These are phyloP conservation scores for Orbilia quercus DNA, from an alignment of 2,329 filamentous ascomycete genomes.

Conservation along the genomic window DNA sequence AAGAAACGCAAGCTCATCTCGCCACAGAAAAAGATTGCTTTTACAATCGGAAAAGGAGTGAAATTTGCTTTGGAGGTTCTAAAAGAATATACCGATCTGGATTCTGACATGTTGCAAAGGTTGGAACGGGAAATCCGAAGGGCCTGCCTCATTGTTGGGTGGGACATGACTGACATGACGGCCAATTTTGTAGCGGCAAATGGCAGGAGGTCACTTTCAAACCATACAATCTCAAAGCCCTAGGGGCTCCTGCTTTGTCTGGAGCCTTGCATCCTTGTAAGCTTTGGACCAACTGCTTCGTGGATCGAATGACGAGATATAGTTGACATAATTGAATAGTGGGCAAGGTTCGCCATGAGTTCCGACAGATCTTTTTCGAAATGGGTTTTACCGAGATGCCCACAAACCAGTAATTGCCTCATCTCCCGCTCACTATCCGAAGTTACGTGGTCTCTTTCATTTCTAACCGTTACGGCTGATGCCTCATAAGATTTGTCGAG, in stretches of 20 bases:
- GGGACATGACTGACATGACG: slow-evolving; percentile 15
- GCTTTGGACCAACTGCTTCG: slow-evolving; percentile 8
- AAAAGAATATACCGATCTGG: slow-evolving; percentile 95
- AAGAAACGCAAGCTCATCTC: slow-evolving; percentile 92
- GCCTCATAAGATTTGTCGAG: slow-evolving; percentile 76
- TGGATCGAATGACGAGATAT: neutral
- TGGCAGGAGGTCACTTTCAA: slow-evolving; percentile 96
- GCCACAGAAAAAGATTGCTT: slow-evolving; percentile 84
- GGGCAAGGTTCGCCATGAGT: slow-evolving; percentile 95
- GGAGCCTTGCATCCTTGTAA: slow-evolving; percentile 67
- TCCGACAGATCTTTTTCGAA: slow-evolving; percentile 98
- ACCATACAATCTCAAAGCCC: slow-evolving; percentile 80
- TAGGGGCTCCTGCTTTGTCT: slow-evolving; percentile 67
- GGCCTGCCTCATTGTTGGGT: slow-evolving; percentile 21
- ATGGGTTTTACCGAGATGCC: slow-evolving; percentile 99
- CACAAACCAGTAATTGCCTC: slow-evolving; percentile 73
- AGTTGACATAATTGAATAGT: slow-evolving; percentile 65
- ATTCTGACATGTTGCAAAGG: slow-evolving; percentile 86
- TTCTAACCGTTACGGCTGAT: slow-evolving; percentile 20
- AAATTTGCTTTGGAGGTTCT: slow-evolving; percentile 90
- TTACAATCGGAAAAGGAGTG: slow-evolving; percentile 82
- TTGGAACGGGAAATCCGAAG: slow-evolving; percentile 54
- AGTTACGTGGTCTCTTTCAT: slow-evolving; percentile 5
- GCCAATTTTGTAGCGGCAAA: slow-evolving; percentile 68
- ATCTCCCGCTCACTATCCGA: neutral